Percentiles rank a stretch among this genome's conserved stretches.
These are phyloP conservation scores for Chrysosporium keratinophilum DNA, from an alignment of 2,329 filamentous ascomycete genomes.

Conservation along the genomic window DNA sequence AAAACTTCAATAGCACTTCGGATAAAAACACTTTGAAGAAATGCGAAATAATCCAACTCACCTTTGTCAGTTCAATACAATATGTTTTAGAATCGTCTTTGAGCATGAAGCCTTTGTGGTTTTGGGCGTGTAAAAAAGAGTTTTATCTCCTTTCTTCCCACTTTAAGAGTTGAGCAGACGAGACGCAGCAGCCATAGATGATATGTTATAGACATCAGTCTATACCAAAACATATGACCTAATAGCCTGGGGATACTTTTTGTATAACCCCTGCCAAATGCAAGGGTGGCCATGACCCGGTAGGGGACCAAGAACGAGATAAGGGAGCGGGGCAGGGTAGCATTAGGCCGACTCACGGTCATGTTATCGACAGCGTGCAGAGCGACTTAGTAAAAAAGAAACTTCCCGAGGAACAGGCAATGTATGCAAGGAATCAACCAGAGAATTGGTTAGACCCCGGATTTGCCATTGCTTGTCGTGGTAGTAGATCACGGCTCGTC, in stretches of 20 bases:
- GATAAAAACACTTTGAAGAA: too few species aligned
- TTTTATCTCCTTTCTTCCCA: neutral
- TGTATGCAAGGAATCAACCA: constrained; percentile 8
- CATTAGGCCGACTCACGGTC: constrained; percentile 6
- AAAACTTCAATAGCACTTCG: too few species aligned
- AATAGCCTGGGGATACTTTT: neutral
- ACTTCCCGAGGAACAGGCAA: constrained; percentile 8
- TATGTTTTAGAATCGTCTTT: too few species aligned
- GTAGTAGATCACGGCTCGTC: constrained; percentile 1
- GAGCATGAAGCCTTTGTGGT: too few species aligned
- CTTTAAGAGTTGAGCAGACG: neutral
- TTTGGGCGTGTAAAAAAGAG: neutral
- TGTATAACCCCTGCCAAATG: constrained; percentile 3
- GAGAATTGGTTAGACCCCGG: constrained; percentile 1
- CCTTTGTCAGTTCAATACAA: too few species aligned
- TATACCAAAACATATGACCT: constrained; percentile 9
- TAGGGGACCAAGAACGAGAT: neutral
- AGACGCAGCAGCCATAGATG: neutral
- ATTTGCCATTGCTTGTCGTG: constrained; percentile 5
- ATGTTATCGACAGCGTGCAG: constrained; percentile 9
- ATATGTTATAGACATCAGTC: constrained; percentile 5
- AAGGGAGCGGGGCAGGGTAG: constrained; percentile 11
- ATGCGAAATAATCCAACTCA: too few species aligned
- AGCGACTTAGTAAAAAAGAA: neutral
- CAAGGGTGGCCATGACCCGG: constrained; percentile 6